Evolutionary conservation across 352 stramenopile genomes (phyloP).

Genomic region (Phytopythium vexans): DNA sequence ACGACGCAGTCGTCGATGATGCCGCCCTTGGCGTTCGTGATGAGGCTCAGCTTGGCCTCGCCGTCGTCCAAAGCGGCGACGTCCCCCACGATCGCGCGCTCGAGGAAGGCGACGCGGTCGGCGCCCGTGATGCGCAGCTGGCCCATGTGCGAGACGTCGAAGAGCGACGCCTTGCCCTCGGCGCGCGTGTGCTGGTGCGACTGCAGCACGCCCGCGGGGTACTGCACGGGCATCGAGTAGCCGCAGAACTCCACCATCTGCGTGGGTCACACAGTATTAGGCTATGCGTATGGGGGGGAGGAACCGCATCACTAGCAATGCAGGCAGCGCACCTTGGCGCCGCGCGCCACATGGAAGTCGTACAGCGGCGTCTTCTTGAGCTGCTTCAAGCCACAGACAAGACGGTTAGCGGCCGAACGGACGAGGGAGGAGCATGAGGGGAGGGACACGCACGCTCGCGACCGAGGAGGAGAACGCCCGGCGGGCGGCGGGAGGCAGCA

Average conservation of each 20-base stretch:
- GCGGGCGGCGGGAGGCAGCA: no score
- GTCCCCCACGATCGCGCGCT: constrained; percentile 95
- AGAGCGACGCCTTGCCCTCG: constrained; percentile 85
- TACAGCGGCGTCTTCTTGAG: constrained; percentile 82
- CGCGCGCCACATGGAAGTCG: constrained; percentile 69
- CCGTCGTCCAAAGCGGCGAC: constrained; percentile 83
- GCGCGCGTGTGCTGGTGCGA: constrained; percentile 85
- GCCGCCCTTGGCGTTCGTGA: constrained; percentile 95
- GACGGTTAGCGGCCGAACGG: no score
- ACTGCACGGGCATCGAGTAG: constrained; percentile 97
- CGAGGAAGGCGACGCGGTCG: constrained; percentile 94
- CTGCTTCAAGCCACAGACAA: constrained; percentile 6
- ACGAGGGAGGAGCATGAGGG: no score
- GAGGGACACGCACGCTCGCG: no score
- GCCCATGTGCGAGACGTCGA: constrained; percentile 99
- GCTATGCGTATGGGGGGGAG: not conserved
- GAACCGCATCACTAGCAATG: not conserved
- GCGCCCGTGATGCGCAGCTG: constrained; percentile 92
- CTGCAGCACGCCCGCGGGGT: constrained; percentile 94
- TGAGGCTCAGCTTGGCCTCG: constrained; percentile 92
- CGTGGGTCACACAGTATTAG: not conserved
- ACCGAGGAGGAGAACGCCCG: no score
- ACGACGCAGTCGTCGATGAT: constrained; percentile 99
- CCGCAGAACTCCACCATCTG: constrained; percentile 96
- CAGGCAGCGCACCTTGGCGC: constrained; percentile 44